These are phyloP conservation scores for Hyparrhenia diplandra DNA, from an alignment of 176 grass and related monocot species.

Conservation along the genomic window DNA sequence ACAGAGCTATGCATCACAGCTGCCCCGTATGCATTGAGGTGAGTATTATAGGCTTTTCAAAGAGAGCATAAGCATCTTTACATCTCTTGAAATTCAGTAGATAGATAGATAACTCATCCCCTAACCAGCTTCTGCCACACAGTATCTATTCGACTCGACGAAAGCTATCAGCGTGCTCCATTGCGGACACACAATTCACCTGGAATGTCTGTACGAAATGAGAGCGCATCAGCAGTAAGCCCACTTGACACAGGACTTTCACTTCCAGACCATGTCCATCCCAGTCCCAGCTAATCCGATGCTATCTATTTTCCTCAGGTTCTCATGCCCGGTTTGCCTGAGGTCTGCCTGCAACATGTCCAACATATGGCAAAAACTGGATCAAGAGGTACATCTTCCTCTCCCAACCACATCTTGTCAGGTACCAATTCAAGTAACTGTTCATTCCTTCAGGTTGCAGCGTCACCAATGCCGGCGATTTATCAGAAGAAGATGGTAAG, in stretches of 20 bases:
- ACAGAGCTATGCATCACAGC: conserved; percentile 71
- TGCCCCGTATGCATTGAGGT: conserved; percentile 89
- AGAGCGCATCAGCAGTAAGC: conserved; percentile 58
- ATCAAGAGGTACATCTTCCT: conserved; percentile 54
- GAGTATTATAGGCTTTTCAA: not conserved
- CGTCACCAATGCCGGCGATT: conserved; percentile 60
- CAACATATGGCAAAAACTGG: conserved; percentile 58
- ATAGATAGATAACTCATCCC: not conserved
- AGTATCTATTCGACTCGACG: conserved; percentile 75
- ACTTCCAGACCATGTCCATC: not conserved
- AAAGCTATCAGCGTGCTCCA: conserved; percentile 56
- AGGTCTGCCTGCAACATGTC: conserved; percentile 79
- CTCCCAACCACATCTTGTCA: not conserved
- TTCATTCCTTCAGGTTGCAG: conserved; percentile 49
- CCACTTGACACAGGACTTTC: not conserved
- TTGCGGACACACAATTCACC: conserved; percentile 80
- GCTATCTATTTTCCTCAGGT: conserved; percentile 18
- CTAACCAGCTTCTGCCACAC: not conserved
- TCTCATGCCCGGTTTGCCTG: conserved; percentile 74
- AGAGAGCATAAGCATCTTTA: not conserved
- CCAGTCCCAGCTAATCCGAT: not conserved
- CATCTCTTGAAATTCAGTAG: not conserved
- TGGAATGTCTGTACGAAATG: conserved; percentile 70
- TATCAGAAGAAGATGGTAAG: conserved; percentile 81
- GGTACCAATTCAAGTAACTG: not conserved